phyloP scores from a whole-genome alignment of 1,139 yeast species.

The Pichia sp. region DNA sequence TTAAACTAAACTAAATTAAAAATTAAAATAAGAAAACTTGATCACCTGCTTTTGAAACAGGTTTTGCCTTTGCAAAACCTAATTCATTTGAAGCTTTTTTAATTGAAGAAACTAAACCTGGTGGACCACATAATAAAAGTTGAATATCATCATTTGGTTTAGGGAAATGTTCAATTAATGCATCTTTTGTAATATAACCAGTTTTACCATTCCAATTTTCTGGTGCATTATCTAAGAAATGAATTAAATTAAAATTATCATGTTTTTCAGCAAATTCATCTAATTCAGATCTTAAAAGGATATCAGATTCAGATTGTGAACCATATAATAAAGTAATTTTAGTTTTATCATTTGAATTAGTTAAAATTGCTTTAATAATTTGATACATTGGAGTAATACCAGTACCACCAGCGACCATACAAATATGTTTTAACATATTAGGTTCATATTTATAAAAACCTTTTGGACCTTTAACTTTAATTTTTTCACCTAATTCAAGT shows the following conservation, averaged over 20 bases:
- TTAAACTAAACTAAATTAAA: background rate
- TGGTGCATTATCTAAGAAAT: conserved; percentile 74
- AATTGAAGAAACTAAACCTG: conserved; percentile 73
- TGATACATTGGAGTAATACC: conserved; percentile 97
- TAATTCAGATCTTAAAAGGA: conserved; percentile 69
- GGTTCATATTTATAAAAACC: conserved; percentile 85
- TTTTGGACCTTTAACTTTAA: conserved; percentile 85
- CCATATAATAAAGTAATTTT: conserved; percentile 78
- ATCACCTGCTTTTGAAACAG: conserved; percentile 88
- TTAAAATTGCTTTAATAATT: conserved; percentile 61
- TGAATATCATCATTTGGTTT: conserved; percentile 57
- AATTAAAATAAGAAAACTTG: conserved; percentile 78
- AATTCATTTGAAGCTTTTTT: conserved; percentile 75
- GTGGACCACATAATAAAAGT: conserved; percentile 91
- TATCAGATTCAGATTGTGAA: conserved; percentile 68
- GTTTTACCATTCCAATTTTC: conserved; percentile 72
- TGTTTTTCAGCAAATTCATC: conserved; percentile 58
- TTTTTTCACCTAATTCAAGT: conserved; percentile 61
- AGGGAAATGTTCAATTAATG: conserved; percentile 63
- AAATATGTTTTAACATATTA: conserved; percentile 67
- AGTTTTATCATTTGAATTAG: conserved; percentile 79
- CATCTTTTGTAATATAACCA: conserved; percentile 79
- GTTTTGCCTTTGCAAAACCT: conserved; percentile 84
- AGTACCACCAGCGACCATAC: conserved; percentile 95
- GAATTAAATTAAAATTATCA: conserved; percentile 65